These are phyloP conservation scores for Kalanchoe fedtschenkoi DNA, from an alignment of 164 flowering plant species.

Conservation along the genomic window DNA sequence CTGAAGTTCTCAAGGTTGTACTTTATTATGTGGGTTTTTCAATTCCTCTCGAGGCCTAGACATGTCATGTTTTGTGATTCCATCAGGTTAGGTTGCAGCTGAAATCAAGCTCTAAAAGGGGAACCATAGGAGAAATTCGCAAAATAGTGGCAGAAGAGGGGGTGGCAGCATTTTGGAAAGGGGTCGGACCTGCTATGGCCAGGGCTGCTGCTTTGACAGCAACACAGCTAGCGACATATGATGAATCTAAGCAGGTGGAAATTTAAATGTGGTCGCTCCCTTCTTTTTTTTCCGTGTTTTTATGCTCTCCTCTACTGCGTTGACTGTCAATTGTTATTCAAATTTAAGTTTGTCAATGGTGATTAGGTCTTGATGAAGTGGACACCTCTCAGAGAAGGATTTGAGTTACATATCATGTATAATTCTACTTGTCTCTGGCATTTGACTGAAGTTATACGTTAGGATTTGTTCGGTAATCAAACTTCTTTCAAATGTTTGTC, in stretches of 20 bases:
- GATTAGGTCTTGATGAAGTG: constrained; percentile 50
- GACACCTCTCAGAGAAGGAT: constrained; percentile 77
- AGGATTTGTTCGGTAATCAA: not conserved
- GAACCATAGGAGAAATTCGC: constrained; percentile 44
- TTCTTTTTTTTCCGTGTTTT: constrained; percentile 14
- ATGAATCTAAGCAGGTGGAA: constrained; percentile 87
- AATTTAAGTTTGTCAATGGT: constrained; percentile 5
- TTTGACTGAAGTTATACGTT: not conserved
- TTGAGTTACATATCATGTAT: constrained; percentile 75
- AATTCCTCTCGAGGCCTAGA: not conserved
- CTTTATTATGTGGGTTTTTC: not conserved
- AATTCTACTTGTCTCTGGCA: constrained; percentile 6
- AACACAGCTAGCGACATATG: constrained; percentile 89
- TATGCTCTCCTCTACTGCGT: not conserved
- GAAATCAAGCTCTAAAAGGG: constrained; percentile 30
- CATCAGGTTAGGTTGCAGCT: constrained; percentile 75
- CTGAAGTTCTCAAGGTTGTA: constrained; percentile 80
- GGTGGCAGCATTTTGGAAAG: constrained; percentile 76
- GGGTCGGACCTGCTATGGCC: constrained; percentile 91
- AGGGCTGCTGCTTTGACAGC: constrained; percentile 90
- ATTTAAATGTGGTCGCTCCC: constrained; percentile 24
- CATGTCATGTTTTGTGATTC: constrained; percentile 6
- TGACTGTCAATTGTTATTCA: not conserved
- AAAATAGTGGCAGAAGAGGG: constrained; percentile 67
- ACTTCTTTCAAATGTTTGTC: constrained; percentile 15